Evolutionary conservation across 2,329 filamentous ascomycete species (phyloP).

Genomic region (Thelonectria olida): DNA sequence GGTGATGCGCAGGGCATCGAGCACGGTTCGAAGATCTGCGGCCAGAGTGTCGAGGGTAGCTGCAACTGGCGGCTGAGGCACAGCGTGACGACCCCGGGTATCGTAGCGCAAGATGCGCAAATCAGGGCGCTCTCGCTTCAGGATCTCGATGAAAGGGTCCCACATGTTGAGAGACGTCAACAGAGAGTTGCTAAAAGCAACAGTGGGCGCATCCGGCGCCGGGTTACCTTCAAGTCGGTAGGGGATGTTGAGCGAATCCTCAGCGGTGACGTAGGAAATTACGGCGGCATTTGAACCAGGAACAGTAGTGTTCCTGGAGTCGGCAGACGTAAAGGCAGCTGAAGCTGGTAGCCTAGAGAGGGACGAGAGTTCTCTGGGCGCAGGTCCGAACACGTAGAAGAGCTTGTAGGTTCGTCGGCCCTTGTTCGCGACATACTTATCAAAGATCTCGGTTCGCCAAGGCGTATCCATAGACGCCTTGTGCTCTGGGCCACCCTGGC

Average conservation of each 20-base stretch:
- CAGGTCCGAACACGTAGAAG: conserved; percentile 83
- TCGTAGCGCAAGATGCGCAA: conserved; percentile 83
- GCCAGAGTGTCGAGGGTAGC: conserved; percentile 73
- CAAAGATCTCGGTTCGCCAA: conserved; percentile 67
- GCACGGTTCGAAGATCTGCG: conserved; percentile 71
- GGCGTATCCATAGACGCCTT: conserved; percentile 70
- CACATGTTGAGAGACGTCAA: conserved; percentile 83
- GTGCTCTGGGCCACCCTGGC: conserved; percentile 71
- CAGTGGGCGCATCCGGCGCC: conserved; percentile 71
- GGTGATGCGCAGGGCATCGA: conserved; percentile 74
- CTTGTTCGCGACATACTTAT: conserved; percentile 65
- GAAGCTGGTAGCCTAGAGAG: conserved; percentile 59
- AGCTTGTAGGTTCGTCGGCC: conserved; percentile 72
- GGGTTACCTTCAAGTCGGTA: conserved; percentile 81
- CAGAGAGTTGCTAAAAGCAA: conserved; percentile 83
- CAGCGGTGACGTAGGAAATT: conserved; percentile 72
- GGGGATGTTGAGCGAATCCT: conserved; percentile 73
- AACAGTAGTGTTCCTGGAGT: conserved; percentile 64
- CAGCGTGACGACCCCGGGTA: conserved; percentile 71
- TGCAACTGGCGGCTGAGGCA: conserved; percentile 57
- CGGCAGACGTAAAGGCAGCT: conserved; percentile 62
- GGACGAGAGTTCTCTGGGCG: conserved; percentile 72
- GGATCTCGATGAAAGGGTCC: conserved; percentile 75
- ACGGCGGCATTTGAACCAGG: conserved; percentile 64
- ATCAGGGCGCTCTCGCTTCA: conserved; percentile 67